A percentile compares a stretch with the other conserved stretches of the same genome.
These are phyloP conservation scores for Phialemoniopsis sp. DNA, from an alignment of 2,329 filamentous ascomycete species.

Conservation along the genomic window DNA sequence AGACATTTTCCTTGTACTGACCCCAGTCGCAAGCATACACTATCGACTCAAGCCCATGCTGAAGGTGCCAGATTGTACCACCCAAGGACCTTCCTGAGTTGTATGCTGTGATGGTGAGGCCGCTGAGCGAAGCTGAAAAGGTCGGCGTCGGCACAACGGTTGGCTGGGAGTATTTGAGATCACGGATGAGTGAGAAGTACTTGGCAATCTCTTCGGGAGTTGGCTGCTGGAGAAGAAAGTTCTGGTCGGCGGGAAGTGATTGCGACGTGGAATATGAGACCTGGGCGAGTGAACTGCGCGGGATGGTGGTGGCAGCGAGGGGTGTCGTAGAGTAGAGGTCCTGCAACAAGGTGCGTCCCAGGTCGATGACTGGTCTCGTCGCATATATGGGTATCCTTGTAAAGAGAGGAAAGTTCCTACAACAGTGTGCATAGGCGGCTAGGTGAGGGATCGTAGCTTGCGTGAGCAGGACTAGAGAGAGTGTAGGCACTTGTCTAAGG, in stretches of 20 bases:
- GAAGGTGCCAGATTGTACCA: conserved; percentile 98
- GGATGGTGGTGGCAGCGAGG: conserved; percentile 80
- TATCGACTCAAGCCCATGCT: conserved; percentile 93
- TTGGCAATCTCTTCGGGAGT: conserved; percentile 83
- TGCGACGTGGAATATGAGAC: conserved; percentile 51
- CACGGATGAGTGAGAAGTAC: conserved; percentile 87
- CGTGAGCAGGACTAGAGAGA: conserved; percentile 90
- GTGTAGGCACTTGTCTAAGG: conserved; percentile 81
- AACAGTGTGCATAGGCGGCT: conserved; percentile 92
- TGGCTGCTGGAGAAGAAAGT: conserved; percentile 65
- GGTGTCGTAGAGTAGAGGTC: conserved; percentile 90
- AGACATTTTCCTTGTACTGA: conserved; percentile 91
- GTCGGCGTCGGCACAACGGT: conserved; percentile 85
- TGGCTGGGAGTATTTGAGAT: conserved; percentile 94
- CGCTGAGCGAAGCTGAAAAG: conserved; percentile 84
- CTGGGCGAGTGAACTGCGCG: conserved; percentile 67
- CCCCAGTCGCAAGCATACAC: conserved; percentile 99
- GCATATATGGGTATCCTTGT: conserved; percentile 91
- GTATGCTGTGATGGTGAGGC: conserved; percentile 92
- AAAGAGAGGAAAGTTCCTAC: conserved; percentile 92
- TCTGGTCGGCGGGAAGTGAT: conserved; percentile 41
- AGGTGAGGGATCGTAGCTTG: conserved; percentile 90
- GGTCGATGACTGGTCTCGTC: conserved; percentile 86
- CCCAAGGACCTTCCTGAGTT: conserved; percentile 94
- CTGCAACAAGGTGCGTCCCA: conserved; percentile 85